phyloP scores from a whole-genome alignment of 768 basidiomycete species.

The Punctularia strigosozonata region DNA sequence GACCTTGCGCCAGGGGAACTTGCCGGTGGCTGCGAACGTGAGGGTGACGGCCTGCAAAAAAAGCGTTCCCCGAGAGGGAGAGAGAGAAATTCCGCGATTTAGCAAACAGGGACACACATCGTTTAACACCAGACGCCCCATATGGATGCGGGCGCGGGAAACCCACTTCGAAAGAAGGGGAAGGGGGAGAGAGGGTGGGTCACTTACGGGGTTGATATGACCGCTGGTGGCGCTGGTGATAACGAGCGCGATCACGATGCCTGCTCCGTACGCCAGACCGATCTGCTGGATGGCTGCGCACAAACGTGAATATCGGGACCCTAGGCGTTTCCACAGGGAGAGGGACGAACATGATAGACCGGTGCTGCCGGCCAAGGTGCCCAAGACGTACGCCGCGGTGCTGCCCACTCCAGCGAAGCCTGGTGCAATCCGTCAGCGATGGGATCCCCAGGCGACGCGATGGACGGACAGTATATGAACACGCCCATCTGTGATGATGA shows the following conservation, averaged over 20 bases:
- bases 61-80: too few relatives aligned
- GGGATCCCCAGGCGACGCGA: background rate
- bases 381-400: slow-evolving; percentile 36
- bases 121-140: too few relatives aligned
- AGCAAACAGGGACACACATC: too few relatives aligned
- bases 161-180: too few relatives aligned
- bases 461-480: slow-evolving; percentile 40
- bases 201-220: slow-evolving; percentile 43
- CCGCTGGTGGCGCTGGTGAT: slow-evolving; percentile 43
- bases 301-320: background rate
- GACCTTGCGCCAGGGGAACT: slow-evolving; percentile 4
- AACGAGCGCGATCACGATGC: slow-evolving; percentile 46
- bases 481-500: slow-evolving; percentile 35
- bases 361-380: slow-evolving; percentile 25
- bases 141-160: too few relatives aligned
- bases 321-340: background rate
- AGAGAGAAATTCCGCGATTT: too few relatives aligned
- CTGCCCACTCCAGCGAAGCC: slow-evolving; percentile 37
- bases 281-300: slow-evolving; percentile 41
- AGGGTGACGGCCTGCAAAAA: slow-evolving; percentile 3
- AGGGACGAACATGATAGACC: slow-evolving; percentile 38
- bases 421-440: background rate
- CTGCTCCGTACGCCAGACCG: slow-evolving; percentile 45
- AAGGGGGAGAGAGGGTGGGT: too few relatives aligned
- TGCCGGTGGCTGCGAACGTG: background rate